Percentiles rank a stretch among this genome's conserved stretches.
Evolutionary conservation across 371 early-diverging fungal genomes (phyloP).

Genomic region (Modicella reniformis): DNA sequence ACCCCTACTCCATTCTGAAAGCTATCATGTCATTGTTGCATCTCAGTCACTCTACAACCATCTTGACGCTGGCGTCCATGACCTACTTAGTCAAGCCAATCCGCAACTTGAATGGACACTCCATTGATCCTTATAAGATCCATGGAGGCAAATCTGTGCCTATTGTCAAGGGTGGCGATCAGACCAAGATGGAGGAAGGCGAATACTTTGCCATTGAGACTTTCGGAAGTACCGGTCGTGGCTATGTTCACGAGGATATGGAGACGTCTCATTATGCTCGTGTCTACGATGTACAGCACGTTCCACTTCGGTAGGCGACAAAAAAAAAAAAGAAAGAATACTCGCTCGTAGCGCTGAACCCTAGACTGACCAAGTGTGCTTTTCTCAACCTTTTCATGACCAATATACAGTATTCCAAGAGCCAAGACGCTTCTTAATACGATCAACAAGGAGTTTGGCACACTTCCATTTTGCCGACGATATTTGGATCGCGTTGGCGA

Average conservation of each 20-base stretch:
- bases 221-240: constrained; percentile 98
- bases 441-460: constrained; percentile 95
- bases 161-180: constrained; percentile 89
- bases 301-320: constrained; percentile 73
- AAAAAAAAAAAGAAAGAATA: too few relatives aligned
- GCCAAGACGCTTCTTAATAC: constrained; percentile 88
- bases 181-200: constrained; percentile 97
- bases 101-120: constrained; percentile 98
- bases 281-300: constrained; percentile 68
- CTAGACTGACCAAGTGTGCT: not conserved
- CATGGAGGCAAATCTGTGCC: constrained; percentile 98
- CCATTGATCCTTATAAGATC: constrained; percentile 94
- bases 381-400: not conserved
- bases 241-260: constrained; percentile 90
- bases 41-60: too few relatives aligned
- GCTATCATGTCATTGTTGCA: too few relatives aligned
- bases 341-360: too few relatives aligned
- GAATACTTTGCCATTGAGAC: constrained; percentile 99
- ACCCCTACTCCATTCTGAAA: too few relatives aligned
- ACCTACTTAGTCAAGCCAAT: constrained; percentile 85
- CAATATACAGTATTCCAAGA: constrained; percentile 70
- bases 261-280: constrained; percentile 97
- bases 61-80: not conserved
- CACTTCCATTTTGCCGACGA: constrained; percentile 97
- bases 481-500: constrained; percentile 95